phyloP scores from a whole-genome alignment of 352 stramenopile genomes.

The Phytopythium vexans region DNA sequence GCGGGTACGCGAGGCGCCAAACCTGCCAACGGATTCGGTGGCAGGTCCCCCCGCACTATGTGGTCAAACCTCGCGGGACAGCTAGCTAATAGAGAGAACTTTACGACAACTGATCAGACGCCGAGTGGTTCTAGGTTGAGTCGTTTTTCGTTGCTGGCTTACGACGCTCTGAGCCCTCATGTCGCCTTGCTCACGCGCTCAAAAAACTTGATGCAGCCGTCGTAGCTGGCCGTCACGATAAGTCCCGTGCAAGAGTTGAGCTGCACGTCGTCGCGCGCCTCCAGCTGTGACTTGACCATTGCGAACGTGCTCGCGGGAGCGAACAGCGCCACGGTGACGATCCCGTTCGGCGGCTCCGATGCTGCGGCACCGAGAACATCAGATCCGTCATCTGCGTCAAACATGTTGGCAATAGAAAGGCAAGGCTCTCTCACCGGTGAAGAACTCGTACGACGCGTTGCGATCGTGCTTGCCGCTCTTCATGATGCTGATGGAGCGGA shows the following conservation, averaged over 20 bases:
- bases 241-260: constrained; percentile 72
- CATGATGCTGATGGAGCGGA: constrained; percentile 50
- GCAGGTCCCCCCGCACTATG: too few relatives aligned
- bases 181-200: constrained; percentile 37
- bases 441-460: constrained; percentile 80
- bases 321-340: constrained; percentile 81
- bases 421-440: constrained; percentile 40
- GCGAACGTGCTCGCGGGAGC: constrained; percentile 75
- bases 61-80: too few relatives aligned
- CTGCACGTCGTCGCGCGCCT: constrained; percentile 53
- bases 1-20: too few relatives aligned
- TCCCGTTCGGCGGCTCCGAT: constrained; percentile 62
- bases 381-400: too few relatives aligned
- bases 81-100: too few relatives aligned
- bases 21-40: too few relatives aligned
- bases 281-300: constrained; percentile 74
- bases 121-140: neutral
- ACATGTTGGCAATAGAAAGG: neutral
- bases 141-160: neutral
- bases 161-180: constrained; percentile 4
- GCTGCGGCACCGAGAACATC: constrained; percentile 16
- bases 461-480: constrained; percentile 76
- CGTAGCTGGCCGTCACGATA: constrained; percentile 82
- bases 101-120: too few relatives aligned
- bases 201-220: constrained; percentile 84